A percentile compares a stretch with the other conserved stretches of the same genome.
Conservation (phyloP, 768 basidiomycete genomes). For the Mycena crocata region DNA sequence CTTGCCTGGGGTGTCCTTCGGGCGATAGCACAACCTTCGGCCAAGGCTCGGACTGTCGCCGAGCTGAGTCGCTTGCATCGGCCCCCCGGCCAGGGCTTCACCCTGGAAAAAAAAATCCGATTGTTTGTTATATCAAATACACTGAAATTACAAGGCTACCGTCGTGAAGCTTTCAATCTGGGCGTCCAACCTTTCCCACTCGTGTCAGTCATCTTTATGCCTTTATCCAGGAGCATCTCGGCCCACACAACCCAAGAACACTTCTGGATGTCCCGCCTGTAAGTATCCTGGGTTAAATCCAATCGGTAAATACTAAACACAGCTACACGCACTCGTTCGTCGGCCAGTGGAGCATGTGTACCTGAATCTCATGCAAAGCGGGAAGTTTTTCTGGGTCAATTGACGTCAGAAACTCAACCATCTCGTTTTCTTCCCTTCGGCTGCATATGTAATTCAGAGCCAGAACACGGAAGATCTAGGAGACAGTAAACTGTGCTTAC, state of each 20-base stretch:
- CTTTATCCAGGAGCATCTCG: neutral
- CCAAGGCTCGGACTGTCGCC: too few relatives aligned
- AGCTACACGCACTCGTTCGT: conserved; percentile 15
- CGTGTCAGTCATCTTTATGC: neutral
- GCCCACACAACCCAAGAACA: neutral
- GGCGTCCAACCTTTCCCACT: neutral
- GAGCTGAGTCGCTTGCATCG: too few relatives aligned
- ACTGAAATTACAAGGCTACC: too few relatives aligned
- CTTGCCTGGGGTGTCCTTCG: too few relatives aligned
- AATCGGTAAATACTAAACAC: neutral
- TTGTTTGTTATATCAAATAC: too few relatives aligned
- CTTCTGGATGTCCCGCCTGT: conserved; percentile 1
- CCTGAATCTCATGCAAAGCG: conserved; percentile 11
- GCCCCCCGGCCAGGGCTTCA: too few relatives aligned
- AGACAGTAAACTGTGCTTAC: neutral
- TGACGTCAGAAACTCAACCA: neutral
- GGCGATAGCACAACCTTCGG: too few relatives aligned
- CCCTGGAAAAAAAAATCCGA: too few relatives aligned
- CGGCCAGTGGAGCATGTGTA: neutral
- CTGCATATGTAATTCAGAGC: neutral
- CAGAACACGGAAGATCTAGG: neutral
- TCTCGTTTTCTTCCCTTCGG: neutral
- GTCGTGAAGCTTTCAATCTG: neutral
- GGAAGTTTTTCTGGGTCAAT: conserved; percentile 8
- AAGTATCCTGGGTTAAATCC: neutral